Evolutionary conservation across 2,329 filamentous ascomycete genomes (phyloP).

Genomic region (Elsinoe arachidis): DNA sequence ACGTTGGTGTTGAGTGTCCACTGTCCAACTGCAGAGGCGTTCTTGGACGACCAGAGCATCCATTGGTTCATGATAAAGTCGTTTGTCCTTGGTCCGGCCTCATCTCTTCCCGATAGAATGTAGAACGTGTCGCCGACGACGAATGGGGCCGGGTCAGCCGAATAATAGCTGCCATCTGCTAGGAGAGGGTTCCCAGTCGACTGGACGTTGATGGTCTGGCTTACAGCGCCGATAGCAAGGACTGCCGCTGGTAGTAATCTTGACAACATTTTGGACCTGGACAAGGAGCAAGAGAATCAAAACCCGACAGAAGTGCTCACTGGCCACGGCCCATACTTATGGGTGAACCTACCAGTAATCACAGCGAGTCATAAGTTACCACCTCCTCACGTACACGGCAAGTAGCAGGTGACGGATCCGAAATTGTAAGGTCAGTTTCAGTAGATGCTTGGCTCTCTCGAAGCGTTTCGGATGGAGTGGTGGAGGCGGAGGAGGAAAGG

Average conservation of each 20-base stretch:
- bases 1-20: constrained; percentile 3
- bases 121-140: constrained; percentile 12
- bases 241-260: not conserved
- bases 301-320: not conserved
- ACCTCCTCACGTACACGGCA: not conserved
- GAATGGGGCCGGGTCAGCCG: constrained; percentile 13
- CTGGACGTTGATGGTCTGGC: constrained; percentile 1
- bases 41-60: constrained; percentile 12
- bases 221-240: not conserved
- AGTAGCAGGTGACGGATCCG: constrained; percentile 5
- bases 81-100: constrained; percentile 11
- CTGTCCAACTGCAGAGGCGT: not conserved
- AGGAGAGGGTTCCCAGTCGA: constrained; percentile 7
- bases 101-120: constrained; percentile 12
- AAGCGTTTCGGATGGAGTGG: constrained; percentile 8
- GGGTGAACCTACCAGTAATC: not conserved
- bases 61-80: constrained; percentile 15
- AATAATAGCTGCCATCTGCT: constrained; percentile 10
- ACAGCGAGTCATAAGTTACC: not conserved
- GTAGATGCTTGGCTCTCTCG: not conserved
- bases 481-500: constrained; percentile 2
- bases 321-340: not conserved
- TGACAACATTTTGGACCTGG: not conserved
- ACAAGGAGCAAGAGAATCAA: not conserved
- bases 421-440: constrained; percentile 13